These are phyloP conservation scores for Penicillium corylophilum DNA, from an alignment of 2,329 filamentous ascomycete genomes.

Conservation along the genomic window DNA sequence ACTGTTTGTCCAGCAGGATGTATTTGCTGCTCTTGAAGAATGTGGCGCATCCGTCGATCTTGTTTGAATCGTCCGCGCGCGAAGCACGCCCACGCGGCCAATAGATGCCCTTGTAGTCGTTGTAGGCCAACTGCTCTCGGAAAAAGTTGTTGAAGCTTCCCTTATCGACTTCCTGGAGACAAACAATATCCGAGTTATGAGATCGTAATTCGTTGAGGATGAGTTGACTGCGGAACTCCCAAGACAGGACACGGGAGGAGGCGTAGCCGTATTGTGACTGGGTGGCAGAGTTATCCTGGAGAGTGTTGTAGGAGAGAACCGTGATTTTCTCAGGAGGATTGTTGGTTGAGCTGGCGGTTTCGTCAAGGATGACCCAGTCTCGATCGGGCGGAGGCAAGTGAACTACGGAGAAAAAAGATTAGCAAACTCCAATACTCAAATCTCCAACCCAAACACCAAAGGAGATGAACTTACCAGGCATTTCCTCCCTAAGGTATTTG, in stretches of 20 bases:
- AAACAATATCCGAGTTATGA: constrained; percentile 83
- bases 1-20: constrained; percentile 87
- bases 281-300: constrained; percentile 92
- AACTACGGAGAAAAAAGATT: constrained; percentile 50
- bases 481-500: constrained; percentile 76
- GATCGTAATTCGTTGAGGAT: constrained; percentile 80
- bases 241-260: constrained; percentile 74
- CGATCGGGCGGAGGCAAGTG: constrained; percentile 74
- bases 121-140: constrained; percentile 76
- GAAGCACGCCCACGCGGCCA: constrained; percentile 87
- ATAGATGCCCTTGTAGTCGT: constrained; percentile 91
- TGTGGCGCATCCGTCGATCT: constrained; percentile 93
- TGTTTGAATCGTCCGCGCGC: constrained; percentile 84
- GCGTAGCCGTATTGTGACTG: constrained; percentile 85
- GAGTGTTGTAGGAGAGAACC: constrained; percentile 90
- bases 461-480: constrained; percentile 65
- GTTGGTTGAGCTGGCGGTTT: constrained; percentile 49
- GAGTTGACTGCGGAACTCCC: constrained; percentile 80
- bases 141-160: constrained; percentile 92
- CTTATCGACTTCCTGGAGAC: constrained; percentile 88
- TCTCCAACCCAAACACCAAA: neutral
- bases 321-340: constrained; percentile 67
- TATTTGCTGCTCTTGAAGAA: constrained; percentile 97
- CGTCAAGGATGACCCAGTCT: constrained; percentile 73
- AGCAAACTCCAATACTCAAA: constrained; percentile 6